phyloP scores from a whole-genome alignment of 108 stramenopile genomes.

The Fistulifera pelliculosa region DNA sequence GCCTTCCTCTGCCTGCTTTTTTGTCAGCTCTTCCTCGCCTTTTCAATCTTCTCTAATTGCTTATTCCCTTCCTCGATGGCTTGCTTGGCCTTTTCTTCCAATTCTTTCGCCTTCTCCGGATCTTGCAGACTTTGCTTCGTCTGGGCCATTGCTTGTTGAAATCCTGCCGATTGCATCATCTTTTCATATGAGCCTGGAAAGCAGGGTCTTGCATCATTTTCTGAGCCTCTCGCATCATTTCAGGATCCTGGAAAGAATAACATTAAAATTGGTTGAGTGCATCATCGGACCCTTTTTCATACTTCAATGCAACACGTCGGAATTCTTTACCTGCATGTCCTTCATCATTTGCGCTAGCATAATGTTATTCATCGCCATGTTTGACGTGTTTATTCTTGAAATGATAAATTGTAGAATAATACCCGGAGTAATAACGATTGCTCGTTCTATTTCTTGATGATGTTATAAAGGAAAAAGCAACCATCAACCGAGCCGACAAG shows the following conservation, averaged over 20 bases:
- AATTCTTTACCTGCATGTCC: slow-evolving; percentile 64
- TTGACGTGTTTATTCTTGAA: background rate
- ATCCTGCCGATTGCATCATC: slow-evolving; percentile 46
- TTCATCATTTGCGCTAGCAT: slow-evolving; percentile 82
- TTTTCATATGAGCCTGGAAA: slow-evolving; percentile 80
- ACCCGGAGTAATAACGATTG: too few species aligned
- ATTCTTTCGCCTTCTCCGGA: slow-evolving; percentile 62
- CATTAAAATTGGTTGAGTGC: background rate
- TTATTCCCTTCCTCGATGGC: slow-evolving; percentile 57
- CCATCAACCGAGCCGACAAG: too few species aligned
- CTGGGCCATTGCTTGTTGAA: slow-evolving; percentile 51
- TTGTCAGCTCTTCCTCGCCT: slow-evolving; percentile 25
- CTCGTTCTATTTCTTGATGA: too few species aligned
- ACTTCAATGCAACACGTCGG: background rate
- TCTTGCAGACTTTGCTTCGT: slow-evolving; percentile 66
- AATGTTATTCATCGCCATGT: slow-evolving; percentile 42
- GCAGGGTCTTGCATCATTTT: slow-evolving; percentile 80
- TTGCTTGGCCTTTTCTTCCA: slow-evolving; percentile 58
- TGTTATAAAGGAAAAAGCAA: too few species aligned
- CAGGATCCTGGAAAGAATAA: slow-evolving; percentile 58
- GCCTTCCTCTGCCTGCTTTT: slow-evolving; percentile 17
- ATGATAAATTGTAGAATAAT: background rate
- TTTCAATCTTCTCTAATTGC: slow-evolving; percentile 46
- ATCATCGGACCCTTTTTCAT: background rate
- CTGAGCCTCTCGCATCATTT: slow-evolving; percentile 82